Evolutionary conservation across 1,284 basidiomycete genomes (phyloP), one percentile per base, ranked within the genome.

Genomic region (Thelephora terrestris): DNA sequence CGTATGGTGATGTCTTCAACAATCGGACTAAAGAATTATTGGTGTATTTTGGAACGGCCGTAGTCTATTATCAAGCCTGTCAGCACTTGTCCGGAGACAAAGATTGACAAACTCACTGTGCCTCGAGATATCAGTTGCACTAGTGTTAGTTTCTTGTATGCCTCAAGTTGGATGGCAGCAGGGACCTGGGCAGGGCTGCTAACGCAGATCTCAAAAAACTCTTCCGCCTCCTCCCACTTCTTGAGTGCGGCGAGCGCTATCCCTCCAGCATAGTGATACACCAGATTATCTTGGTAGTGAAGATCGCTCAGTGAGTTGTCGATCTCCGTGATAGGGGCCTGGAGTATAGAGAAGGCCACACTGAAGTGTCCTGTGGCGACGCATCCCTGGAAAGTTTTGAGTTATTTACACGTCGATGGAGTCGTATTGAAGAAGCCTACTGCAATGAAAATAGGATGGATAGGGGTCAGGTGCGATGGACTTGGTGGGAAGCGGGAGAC

Each of bases 81-180:
- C 25, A 45, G 49, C 25, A 29, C 21, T 18, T 37, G 35, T 29
- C 43, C 21, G 34, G 39, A 53, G 20, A 29, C 46, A n/a, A 10
- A 45, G 9, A 17, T 27, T 25, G 35, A 40, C 47, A 1, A 3
- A 50, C 68, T 27, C 27, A 83, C 81, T 68, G 79, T 78, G 34
- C 88, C 90, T 50, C 79, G 71, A 14, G 74, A 66, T 45, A 92
- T 82, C 23, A 92, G 64, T 57, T 91, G 87, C 6, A 89, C 74
- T 5, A 92, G 69, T 7, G 77, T 65, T 36, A 89, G 66, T 65
- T 91, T 91, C 71, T 93, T 93, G 59, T 85, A 70, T 0, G 90
- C 90, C 57, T 92, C 90, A 55, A 91, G 63, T 61, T 94, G 91
- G 5, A 93, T 71, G 3, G 82, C 79, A 1, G 79, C 75, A 0